Base-by-base conservation (phyloP, 805 yeast genomes). In the Metschnikowia cubensis region DNA sequence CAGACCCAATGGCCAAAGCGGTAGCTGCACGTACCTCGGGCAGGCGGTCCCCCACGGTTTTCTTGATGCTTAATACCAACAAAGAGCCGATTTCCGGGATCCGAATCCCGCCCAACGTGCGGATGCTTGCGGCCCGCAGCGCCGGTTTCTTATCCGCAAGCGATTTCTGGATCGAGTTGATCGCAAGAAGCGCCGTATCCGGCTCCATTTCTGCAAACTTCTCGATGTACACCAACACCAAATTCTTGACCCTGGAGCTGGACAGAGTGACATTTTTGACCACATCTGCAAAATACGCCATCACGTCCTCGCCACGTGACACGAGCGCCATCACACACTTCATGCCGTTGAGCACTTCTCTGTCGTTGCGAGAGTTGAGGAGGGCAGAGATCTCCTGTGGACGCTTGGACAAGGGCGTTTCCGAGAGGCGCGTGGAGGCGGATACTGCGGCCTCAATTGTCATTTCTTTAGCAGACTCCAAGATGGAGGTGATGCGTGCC, bases 141-240 rank as follows among this genome's bases (percentile, higher is more conserved):
- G 80, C 76, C 1, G 95, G 85, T 52, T 77, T 79, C 56, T 82
- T 81, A 58, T 89, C 96, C 8, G 77, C 73, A 29, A 92, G 68
- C 1, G 89, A 77, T 66, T 87, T 89, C 65, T 94, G 99, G 44
- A 94, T 87, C 0, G 97, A 87, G 66, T 94, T 94, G 56, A 94
- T 87, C 0, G 96, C 83, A 42, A 94, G 73, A 18, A 94, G 75
- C 2, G 98, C 94, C n/a, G 88, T 78, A 64, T 91, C 96, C 8
- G 94, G 96, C 57, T 89, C 91, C 49, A 74, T 66, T 54, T 89
- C 95, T 21, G 96, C 94, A 64, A 82, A 89, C 49, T 87, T 76
- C 39, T 84, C 70, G 44, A 94, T 69, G 58, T 88, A 89, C 1
- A 85, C 74, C 67, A 88, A 82, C 1, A 90, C 96, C 63, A 92